Evolutionary conservation across 1,139 yeast genomes (phyloP).

Genomic region (Sporopachydermia cereana): DNA sequence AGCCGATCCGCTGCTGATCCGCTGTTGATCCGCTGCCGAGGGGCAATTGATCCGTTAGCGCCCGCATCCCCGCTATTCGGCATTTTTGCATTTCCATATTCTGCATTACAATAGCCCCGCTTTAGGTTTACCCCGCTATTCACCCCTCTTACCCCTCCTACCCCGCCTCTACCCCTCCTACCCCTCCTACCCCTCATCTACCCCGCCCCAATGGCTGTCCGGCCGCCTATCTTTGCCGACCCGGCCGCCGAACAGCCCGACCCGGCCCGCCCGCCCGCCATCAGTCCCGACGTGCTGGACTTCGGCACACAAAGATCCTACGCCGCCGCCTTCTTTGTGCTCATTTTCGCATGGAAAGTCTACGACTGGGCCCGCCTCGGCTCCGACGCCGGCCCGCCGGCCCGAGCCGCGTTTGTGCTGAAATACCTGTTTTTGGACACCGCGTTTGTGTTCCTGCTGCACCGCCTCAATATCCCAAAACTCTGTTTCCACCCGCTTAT

Average conservation of each 20-base stretch:
- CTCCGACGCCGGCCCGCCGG: constrained; percentile 29
- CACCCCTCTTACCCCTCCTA: no score
- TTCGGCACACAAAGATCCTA: constrained; percentile 73
- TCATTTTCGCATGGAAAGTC: constrained; percentile 72
- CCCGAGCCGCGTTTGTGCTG: constrained; percentile 45
- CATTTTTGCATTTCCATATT: no score
- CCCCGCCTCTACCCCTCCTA: no score
- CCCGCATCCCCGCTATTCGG: no score
- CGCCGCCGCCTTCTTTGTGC: constrained; percentile 49
- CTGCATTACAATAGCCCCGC: no score
- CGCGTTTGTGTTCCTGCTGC: constrained; percentile 52
- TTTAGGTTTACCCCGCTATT: no score
- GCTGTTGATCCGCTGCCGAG: no score
- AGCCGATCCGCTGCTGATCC: no score
- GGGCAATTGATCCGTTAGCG: no score
- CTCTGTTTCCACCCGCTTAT: constrained; percentile 38
- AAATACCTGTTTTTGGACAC: constrained; percentile 72
- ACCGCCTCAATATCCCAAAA: constrained; percentile 65
- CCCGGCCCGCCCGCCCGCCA: constrained; percentile 25
- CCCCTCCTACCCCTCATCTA: no score
- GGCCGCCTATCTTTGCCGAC: not conserved
- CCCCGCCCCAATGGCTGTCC: not conserved
- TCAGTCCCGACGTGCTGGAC: constrained; percentile 50
- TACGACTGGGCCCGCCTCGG: constrained; percentile 49
- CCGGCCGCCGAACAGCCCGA: not conserved